phyloP scores from a whole-genome alignment of 179 eudicot species.

The Gypsophila paniculata region DNA sequence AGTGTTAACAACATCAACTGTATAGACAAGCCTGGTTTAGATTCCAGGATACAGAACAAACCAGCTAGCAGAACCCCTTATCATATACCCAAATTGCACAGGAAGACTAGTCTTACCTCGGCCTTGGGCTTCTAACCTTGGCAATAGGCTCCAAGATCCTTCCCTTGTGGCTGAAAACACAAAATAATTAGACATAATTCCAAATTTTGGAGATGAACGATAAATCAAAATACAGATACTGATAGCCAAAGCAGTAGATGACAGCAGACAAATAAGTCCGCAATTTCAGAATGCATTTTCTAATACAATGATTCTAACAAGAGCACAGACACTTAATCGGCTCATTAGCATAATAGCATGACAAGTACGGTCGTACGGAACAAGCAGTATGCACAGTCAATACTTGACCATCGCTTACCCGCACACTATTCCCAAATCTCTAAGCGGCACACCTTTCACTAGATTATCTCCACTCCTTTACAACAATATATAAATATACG shows the following conservation, averaged over 20 bases:
- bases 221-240: not conserved
- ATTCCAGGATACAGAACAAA: not conserved
- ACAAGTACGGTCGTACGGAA: not conserved
- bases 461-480: not conserved
- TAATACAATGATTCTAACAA: not conserved
- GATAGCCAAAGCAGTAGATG: constrained; percentile 1
- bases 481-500: not conserved
- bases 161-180: constrained; percentile 35
- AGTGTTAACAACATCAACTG: not conserved
- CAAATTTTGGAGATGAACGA: not conserved
- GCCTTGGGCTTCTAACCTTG: constrained; percentile 33
- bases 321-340: not conserved
- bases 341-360: not conserved
- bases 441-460: too few species aligned
- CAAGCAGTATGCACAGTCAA: too few species aligned
- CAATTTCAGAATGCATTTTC: too few species aligned
- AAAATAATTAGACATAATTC: not conserved
- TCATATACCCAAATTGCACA: not conserved
- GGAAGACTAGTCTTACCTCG: constrained; percentile 23
- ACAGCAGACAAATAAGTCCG: not conserved
- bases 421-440: not conserved
- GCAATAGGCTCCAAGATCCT: constrained; percentile 34
- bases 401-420: not conserved
- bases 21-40: not conserved
- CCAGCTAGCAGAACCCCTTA: constrained; percentile 5